Evolutionary conservation across 148 eudicot genomes (phyloP).

Genomic region (Cornus suecica): DNA sequence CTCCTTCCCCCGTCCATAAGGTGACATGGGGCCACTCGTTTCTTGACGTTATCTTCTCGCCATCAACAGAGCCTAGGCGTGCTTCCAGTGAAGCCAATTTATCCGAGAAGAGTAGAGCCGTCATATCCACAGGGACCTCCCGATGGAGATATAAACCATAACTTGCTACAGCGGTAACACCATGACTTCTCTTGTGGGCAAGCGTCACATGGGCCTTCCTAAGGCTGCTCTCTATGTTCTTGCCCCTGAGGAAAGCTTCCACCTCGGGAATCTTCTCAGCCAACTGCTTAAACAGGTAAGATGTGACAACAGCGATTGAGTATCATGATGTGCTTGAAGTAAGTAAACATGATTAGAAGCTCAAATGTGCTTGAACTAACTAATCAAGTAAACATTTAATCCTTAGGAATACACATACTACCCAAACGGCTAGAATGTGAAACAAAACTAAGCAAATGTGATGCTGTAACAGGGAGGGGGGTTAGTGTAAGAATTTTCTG

Average conservation of each 20-base stretch:
- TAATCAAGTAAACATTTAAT: background rate
- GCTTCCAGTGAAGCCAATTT: conserved; percentile 81
- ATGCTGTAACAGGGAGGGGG: too few species aligned
- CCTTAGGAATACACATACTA: background rate
- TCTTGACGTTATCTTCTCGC: conserved; percentile 55
- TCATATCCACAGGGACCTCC: conserved; percentile 58
- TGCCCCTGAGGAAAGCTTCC: conserved; percentile 45
- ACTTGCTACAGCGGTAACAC: conserved; percentile 81
- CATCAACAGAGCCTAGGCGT: conserved; percentile 65
- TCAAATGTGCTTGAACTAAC: background rate
- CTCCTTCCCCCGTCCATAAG: conserved; percentile 74
- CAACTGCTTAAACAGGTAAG: conserved; percentile 37
- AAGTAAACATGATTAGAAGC: background rate
- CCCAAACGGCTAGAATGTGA: too few species aligned
- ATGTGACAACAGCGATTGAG: background rate
- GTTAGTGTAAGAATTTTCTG: too few species aligned
- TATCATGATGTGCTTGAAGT: background rate
- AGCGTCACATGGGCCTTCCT: conserved; percentile 78
- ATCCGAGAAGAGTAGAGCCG: conserved; percentile 64
- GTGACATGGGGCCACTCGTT: conserved; percentile 94
- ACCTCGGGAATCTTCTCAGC: conserved; percentile 44
- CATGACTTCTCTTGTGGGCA: conserved; percentile 89
- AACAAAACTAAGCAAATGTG: too few species aligned
- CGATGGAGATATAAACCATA: conserved; percentile 56
- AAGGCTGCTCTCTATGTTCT: conserved; percentile 41